Base-by-base conservation (phyloP, 2,329 filamentous ascomycete genomes). In the Neonectria ditissima region DNA sequence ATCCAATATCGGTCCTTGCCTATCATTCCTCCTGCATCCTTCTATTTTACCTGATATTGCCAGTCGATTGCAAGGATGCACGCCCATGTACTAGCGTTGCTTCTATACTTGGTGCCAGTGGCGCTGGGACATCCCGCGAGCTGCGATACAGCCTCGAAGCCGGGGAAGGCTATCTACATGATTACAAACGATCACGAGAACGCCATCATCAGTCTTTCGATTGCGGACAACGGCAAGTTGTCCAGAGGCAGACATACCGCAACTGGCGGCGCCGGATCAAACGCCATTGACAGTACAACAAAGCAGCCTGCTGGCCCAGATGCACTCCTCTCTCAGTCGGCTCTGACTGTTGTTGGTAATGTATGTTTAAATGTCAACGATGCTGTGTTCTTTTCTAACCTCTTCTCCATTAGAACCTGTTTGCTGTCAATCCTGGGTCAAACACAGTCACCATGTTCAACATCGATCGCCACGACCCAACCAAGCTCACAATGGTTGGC, bases 181-280 rank as follows among this genome's bases (percentile, higher is more conserved):
- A 75, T 87, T 41, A 86, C 83, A 37, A 90, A 90, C 67, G 80
- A 84, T 2, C 67, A 80, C 0, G 65, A 69, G 10, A 86, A 88
- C 56, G 73, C 79, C 0, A 79, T 89, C 2, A 78, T 87, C 1
- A 82, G 86, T 0, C 57, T 89, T 1, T 80, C 82, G 0, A 80
- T 89, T 34, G 76, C 73, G 0, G 48, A 66, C 0, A 77, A 87
- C 58, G 87, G 87, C 0, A 80, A 76, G 16, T 76, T 89, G 0
- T 80, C 77, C 0, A 73, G 74, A 3, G 83, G 81, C 0, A 76
- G 75, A 1, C 70, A 79, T 1, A 84, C 80, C 1, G 55, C 75
- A 1, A 86, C 86, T 2, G 82, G 83, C 1, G 86, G 86, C 20
- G 71, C 72, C 0, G 86, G 86, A 7, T 75, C 80, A 1, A 79